Base-by-base conservation (phyloP, 441 rosid species). In the Croton setiger region DNA sequence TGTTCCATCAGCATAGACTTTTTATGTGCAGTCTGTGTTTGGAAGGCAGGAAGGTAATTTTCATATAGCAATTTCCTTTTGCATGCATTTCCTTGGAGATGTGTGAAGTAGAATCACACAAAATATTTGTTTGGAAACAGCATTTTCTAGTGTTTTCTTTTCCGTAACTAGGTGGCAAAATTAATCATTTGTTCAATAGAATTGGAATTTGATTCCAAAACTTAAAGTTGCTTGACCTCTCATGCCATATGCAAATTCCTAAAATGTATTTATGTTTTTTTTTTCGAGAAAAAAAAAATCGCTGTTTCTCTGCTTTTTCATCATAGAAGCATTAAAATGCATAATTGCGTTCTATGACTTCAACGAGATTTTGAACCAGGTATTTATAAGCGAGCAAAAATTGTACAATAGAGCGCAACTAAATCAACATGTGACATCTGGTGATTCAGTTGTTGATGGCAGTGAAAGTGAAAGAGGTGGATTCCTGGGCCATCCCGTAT, bases 381-480 rank as follows among this genome's bases (percentile, higher is more conserved):
- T 92, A 54, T 90, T 92, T 71, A 86, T 90, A 52, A 79, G 93
- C 60, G 95, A 92, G 68, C 96, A 92, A 69, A 92, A 88, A 84
- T 36, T 92, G 54, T 92, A 84, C 61, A 81, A 85, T 47, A 85
- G 84, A 73, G 79, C 80, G 44, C 92, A 92, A 55, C 76, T 88
- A 76, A 87, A 81, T 69, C 90, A 87, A 66, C 98, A 92, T 67
- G 87, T 87, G 72, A 81, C 35, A 64, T 83, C 88, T 15, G 98
- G 95, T 72, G 96, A 88, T 63, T 83, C 95, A 17, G 90, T 76
- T 75, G 92, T 88, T 71, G 98, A 90, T 79, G 98, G 96, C 49
- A 84, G 70, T 75, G 96, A 90, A 75, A 87, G 89, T 74, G 96
- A 92, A 72, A 86, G 95, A 78, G 95, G 93, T 72, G 96, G 98